Percentiles rank a stretch among this genome's conserved stretches.
These are phyloP conservation scores for Dactylellina drechsleri DNA, from an alignment of 2,329 filamentous ascomycete species.

Conservation along the genomic window DNA sequence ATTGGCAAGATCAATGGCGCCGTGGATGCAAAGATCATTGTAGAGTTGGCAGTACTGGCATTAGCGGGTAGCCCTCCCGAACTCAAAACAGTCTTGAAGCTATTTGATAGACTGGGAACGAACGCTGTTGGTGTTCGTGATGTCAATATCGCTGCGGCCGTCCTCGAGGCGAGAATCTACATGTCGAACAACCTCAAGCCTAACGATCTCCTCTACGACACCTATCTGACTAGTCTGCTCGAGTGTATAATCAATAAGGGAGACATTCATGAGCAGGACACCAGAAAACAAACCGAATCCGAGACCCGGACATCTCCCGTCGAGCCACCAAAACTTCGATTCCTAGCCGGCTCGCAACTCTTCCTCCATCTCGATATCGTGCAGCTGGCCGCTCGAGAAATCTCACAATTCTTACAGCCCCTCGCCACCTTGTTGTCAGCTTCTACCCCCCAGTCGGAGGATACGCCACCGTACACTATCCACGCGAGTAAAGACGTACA, in stretches of 20 bases:
- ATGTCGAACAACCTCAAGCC: constrained; percentile 76
- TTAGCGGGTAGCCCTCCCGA: constrained; percentile 81
- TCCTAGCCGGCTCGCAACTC: constrained; percentile 44
- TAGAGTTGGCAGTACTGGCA: constrained; percentile 80
- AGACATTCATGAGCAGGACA: constrained; percentile 79
- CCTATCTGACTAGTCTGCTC: constrained; percentile 84
- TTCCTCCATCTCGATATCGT: constrained; percentile 55
- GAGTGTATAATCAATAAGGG: constrained; percentile 90
- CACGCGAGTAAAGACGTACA: constrained; percentile 59
- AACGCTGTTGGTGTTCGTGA: constrained; percentile 78
- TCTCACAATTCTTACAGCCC: constrained; percentile 85
- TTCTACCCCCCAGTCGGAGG: constrained; percentile 63
- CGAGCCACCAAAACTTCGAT: constrained; percentile 50
- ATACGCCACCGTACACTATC: constrained; percentile 57
- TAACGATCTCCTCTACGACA: constrained; percentile 78
- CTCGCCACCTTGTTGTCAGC: constrained; percentile 83
- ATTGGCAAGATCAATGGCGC: constrained; percentile 81
- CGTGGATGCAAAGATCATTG: constrained; percentile 86
- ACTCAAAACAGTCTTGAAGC: constrained; percentile 84
- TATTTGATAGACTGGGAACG: constrained; percentile 79
- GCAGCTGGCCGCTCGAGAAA: constrained; percentile 79
- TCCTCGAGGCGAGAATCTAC: constrained; percentile 79
- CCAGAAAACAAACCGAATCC: constrained; percentile 79
- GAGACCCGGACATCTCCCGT: constrained; percentile 63
- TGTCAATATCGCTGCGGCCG: constrained; percentile 74